Percentiles rank a stretch among this genome's conserved stretches.
Evolutionary conservation across 768 basidiomycete genomes (phyloP).

Genomic region (Mycena belliarum): DNA sequence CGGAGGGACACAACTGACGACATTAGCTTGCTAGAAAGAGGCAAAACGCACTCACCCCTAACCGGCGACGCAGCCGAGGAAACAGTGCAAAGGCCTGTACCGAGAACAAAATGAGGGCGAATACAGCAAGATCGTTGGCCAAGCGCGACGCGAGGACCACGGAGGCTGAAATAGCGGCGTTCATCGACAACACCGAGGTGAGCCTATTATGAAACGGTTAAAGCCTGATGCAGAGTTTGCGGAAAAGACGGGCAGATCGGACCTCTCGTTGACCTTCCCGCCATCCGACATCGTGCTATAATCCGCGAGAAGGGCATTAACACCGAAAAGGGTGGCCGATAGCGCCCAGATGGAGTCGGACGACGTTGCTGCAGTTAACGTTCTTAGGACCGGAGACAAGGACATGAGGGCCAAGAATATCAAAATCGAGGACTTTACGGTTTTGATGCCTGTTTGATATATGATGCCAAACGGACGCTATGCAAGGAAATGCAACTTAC

Average conservation of each 20-base stretch:
- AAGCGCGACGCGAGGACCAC: constrained; percentile 93
- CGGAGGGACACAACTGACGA: constrained; percentile 46
- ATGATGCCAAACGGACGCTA: constrained; percentile 9
- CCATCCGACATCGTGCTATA: constrained; percentile 57
- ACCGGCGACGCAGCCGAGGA: constrained; percentile 72
- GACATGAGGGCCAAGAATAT: constrained; percentile 89
- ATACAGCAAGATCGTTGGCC: constrained; percentile 80
- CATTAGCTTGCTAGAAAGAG: constrained; percentile 6
- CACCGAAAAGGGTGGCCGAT: constrained; percentile 77
- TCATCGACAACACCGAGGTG: constrained; percentile 83
- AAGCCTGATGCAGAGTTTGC: constrained; percentile 27
- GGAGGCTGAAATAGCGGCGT: constrained; percentile 89
- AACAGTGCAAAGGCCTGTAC: constrained; percentile 84
- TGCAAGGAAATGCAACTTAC: constrained; percentile 26
- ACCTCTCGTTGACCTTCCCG: constrained; percentile 61
- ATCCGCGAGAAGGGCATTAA: constrained; percentile 84
- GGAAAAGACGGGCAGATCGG: constrained; percentile 23
- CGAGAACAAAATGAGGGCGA: constrained; percentile 84
- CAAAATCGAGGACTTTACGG: constrained; percentile 78
- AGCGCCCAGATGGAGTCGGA: constrained; percentile 97
- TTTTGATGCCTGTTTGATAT: constrained; percentile 62
- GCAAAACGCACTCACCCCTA: constrained; percentile 51
- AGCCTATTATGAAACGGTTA: constrained; percentile 47
- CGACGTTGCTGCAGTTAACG: constrained; percentile 92
- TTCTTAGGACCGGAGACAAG: constrained; percentile 87